Conservation (phyloP, 2,329 filamentous ascomycete species). For the Chrysoporthe cubensis region DNA sequence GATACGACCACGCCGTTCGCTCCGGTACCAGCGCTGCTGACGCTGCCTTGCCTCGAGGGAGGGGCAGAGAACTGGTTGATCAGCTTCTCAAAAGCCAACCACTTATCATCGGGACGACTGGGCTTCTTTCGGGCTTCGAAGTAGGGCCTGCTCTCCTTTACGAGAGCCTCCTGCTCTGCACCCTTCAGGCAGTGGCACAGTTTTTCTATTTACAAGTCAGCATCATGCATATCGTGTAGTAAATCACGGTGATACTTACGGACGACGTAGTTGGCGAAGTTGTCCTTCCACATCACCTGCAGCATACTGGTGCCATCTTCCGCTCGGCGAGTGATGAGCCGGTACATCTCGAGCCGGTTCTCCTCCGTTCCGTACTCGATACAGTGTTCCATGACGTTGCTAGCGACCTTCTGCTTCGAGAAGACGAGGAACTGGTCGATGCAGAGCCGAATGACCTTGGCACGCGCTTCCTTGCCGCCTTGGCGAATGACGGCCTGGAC, state of each 20-base stretch:
- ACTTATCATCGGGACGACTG: conserved; percentile 60
- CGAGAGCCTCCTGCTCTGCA: conserved; percentile 60
- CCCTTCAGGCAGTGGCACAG: conserved; percentile 68
- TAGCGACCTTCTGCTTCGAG: conserved; percentile 95
- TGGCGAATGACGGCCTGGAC: conserved; percentile 87
- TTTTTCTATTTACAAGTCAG: conserved; percentile 65
- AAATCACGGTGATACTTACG: conserved; percentile 62
- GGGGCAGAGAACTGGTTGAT: conserved; percentile 38
- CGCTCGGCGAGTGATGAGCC: conserved; percentile 62
- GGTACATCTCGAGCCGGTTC: conserved; percentile 72
- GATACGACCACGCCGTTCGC: conserved; percentile 35
- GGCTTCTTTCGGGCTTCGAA: conserved; percentile 66
- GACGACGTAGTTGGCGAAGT: conserved; percentile 94
- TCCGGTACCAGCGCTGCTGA: conserved; percentile 25
- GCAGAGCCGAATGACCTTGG: conserved; percentile 74
- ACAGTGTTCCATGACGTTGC: conserved; percentile 96
- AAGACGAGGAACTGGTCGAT: conserved; percentile 71
- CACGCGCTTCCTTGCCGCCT: conserved; percentile 73
- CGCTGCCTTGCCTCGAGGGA: conserved; percentile 36
- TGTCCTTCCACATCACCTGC: conserved; percentile 80
- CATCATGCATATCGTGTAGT: not conserved
- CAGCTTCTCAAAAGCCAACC: conserved; percentile 64
- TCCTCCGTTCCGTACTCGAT: conserved; percentile 71
- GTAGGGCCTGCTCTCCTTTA: conserved; percentile 66
- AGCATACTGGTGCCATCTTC: conserved; percentile 70